phyloP scores from a whole-genome alignment of 2,329 filamentous ascomycete genomes.

The Colletotrichum tropicicola region DNA sequence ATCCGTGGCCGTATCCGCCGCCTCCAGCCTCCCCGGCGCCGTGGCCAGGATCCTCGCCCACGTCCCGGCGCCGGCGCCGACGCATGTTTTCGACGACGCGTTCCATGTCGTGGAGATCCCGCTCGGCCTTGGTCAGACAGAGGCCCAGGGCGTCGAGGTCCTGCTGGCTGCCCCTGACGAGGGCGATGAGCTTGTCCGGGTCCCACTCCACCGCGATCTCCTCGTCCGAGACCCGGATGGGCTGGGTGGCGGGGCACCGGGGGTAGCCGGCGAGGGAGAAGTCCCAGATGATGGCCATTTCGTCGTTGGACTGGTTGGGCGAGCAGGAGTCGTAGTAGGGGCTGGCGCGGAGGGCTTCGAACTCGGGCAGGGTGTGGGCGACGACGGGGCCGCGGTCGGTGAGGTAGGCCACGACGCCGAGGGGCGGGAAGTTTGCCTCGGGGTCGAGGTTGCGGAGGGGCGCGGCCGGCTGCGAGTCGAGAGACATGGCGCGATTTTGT shows the following conservation, averaged over 20 bases:
- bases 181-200: conserved; percentile 31
- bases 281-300: neutral
- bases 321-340: conserved; percentile 10
- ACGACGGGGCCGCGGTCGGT: neutral
- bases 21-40: neutral
- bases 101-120: conserved; percentile 48
- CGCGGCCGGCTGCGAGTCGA: no score
- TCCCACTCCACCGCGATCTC: conserved; percentile 53
- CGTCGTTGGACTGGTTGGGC: neutral
- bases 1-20: conserved; percentile 71
- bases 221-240: conserved; percentile 53
- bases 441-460: neutral
- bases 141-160: conserved; percentile 85
- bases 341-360: neutral
- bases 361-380: neutral
- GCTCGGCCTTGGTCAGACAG: conserved; percentile 66
- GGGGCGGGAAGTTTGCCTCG: neutral
- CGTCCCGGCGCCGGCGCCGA: no score
- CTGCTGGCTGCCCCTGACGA: conserved; percentile 53
- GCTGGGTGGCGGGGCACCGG: neutral
- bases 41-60: no score
- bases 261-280: neutral
- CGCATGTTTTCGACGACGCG: conserved; percentile 69
- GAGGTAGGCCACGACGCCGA: neutral
- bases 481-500: no score